Evolutionary conservation across 106 monocot genomes (phyloP), one percentile per base, ranked within the genome.

Genomic region (Vanilla planifolia): DNA sequence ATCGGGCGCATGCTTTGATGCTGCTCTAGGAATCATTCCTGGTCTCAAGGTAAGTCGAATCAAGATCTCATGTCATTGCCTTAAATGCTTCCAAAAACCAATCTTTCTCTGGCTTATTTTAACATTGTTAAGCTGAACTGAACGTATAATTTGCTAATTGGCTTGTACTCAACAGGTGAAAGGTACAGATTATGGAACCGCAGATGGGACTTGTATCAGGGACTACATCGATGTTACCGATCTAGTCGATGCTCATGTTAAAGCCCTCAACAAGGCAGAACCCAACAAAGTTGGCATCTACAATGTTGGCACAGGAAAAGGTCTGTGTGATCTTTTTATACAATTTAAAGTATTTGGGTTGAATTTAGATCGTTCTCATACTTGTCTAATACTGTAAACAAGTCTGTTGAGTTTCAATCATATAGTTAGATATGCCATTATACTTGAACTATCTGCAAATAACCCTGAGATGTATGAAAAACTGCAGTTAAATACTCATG

Each of bases 1-100:
- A 42, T 79, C 79, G 24, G 74, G 79, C 55, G 79, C 79, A 55
- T 79, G 79, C 61, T 79, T 79, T 48, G 79, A 79, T 75, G 79
- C 79, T 41, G 79, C 79, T 29, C 26, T 74, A 35, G 79, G 74
- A 51, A 61, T 79, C 36, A 79, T 79, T 71, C 79, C 74, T 24
- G 79, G 79, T 43, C 55, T 79, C 19, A 79, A 79, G 79, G 79
- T 79, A 79, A 26, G 53, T 14, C 33, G 37, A 0, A 36, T 32
- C 15, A 35, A 34, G 44, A 32, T 25, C 19, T 16, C 11, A 43
- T 26, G 27, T 14, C 15, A 2, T 61, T 33, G n/a, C 19, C n/a
- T n/a, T n/a, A n/a, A n/a, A n/a, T n/a, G n/a, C n/a, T n/a, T n/a
- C n/a, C n/a, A n/a, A n/a, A n/a, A n/a, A n/a, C n/a, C n/a, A n/a